A percentile compares a stretch with the other conserved stretches of the same genome.
Evolutionary conservation across 768 basidiomycete species (phyloP).

Genomic region (Tulasnella sp.): DNA sequence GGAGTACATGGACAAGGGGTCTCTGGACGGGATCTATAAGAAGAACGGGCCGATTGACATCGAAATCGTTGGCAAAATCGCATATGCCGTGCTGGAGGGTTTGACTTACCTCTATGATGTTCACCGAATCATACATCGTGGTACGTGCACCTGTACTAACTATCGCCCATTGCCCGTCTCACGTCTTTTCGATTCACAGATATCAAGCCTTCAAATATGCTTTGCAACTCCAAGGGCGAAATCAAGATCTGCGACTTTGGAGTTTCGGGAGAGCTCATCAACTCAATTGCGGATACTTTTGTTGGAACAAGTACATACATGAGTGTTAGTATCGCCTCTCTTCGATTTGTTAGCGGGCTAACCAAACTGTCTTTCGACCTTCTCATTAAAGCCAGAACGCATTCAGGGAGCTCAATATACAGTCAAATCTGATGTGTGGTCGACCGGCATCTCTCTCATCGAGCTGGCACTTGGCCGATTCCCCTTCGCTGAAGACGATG

Average conservation of each 20-base stretch:
- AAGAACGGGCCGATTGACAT: constrained; percentile 89
- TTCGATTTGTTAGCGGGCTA: constrained; percentile 26
- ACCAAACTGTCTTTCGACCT: neutral
- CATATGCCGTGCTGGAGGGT: constrained; percentile 89
- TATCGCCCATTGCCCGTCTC: no score
- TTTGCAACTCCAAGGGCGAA: constrained; percentile 86
- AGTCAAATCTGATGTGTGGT: constrained; percentile 99
- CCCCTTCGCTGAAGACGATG: constrained; percentile 80
- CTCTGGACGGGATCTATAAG: constrained; percentile 91
- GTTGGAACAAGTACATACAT: constrained; percentile 99
- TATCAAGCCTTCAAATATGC: constrained; percentile 97
- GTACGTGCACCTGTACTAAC: constrained; percentile 39
- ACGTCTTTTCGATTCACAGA: no score
- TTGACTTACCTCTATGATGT: constrained; percentile 95
- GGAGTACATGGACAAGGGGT: constrained; percentile 93
- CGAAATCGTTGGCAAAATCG: constrained; percentile 85
- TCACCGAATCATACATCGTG: constrained; percentile 96
- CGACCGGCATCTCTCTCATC: constrained; percentile 90
- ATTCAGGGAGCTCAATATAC: constrained; percentile 98
- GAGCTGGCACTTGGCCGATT: constrained; percentile 95
- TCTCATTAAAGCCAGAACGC: constrained; percentile 71
- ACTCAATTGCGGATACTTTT: constrained; percentile 97
- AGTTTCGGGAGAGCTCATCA: constrained; percentile 96
- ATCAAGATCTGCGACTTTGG: constrained; percentile 99
- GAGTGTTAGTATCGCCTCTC: constrained; percentile 53